Conservation (phyloP, 2,329 filamentous ascomycete species). For the Diaporthe citrichinensis region DNA sequence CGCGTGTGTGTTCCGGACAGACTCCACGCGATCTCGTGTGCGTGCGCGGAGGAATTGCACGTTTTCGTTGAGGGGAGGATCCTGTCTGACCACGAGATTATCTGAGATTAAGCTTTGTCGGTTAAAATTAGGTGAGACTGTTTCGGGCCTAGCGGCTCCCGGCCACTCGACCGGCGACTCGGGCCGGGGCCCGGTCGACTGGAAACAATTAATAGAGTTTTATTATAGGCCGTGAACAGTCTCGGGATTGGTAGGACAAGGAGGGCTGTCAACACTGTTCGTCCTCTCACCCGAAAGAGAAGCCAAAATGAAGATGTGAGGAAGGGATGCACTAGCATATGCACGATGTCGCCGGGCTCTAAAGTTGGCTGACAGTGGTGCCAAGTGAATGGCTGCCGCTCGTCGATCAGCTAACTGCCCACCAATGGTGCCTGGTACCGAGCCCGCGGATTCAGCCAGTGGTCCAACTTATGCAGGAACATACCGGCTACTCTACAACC, state of each 20-base stretch:
- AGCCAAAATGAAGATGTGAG: too few species aligned
- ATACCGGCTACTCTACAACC: not conserved
- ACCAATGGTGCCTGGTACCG: not conserved
- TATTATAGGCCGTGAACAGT: too few species aligned
- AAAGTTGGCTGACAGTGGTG: too few species aligned
- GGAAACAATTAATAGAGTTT: not conserved
- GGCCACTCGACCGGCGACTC: not conserved
- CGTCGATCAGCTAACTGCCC: not conserved
- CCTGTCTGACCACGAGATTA: constrained; percentile 18
- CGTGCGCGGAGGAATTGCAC: constrained; percentile 13
- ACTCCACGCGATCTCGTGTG: constrained; percentile 26
- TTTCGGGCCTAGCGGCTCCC: constrained; percentile 22
- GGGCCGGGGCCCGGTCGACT: constrained; percentile 10
- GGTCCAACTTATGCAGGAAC: not conserved
- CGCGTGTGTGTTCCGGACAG: constrained; percentile 9
- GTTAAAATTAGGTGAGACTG: constrained; percentile 33
- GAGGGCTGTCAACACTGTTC: too few species aligned
- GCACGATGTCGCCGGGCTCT: too few species aligned
- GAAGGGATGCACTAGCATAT: too few species aligned
- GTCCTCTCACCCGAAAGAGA: too few species aligned
- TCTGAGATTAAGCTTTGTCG: constrained; percentile 31
- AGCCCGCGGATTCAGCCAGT: not conserved
- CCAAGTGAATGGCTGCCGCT: too few species aligned
- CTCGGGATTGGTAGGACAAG: too few species aligned
- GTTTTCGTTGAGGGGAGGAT: constrained; percentile 1